Base-by-base conservation (phyloP, 2,329 filamentous ascomycete species). In the Magnaporthiopsis incrustans region DNA sequence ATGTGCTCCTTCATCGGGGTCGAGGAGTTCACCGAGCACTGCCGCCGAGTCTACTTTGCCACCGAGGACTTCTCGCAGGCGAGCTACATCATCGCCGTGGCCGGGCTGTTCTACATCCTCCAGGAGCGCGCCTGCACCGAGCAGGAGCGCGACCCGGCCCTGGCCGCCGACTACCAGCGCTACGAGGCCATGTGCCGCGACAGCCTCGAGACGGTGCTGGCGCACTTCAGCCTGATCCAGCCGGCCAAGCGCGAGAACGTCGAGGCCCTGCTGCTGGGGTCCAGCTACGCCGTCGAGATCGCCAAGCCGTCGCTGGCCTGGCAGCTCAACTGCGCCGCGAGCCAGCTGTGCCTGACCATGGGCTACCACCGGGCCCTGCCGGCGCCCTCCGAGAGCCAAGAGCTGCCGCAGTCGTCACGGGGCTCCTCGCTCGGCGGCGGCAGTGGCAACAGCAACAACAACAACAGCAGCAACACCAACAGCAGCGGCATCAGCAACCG, bases 251-350 rank as follows among this genome's bases (percentile, higher is more conserved):
- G 79, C 53, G 75, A 83, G 67, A 87, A 82, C 58, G 79, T 88
- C 27, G 80, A 86, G 67, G 83, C 85, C 12, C 75, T 89, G 3
- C 69, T 83, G n/a, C 73, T 88, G 10, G 85, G 82, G 0, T 79
- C 83, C 5, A 75, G 85, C n/a, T 85, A 88, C 68, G 81, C 85
- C 15, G 81, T 88, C 60, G 85, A 89, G 66, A 78, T 82, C 18
- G 86, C 85, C 4, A 83, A 85, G 56, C 84, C 85, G 0, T 85
- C 84, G 0, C 78, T 89, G 4, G 84, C 84, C n/a, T 87, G 85
- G 82, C 82, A 85, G n/a, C 75, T 89, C 25, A 82, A 81, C 30
- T 83, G 81, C 8, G 80, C 81, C 25, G 86, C 86, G 0, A 81
- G 82, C 15, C 80, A 83, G 62, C 77, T 89, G 63, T 87, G 85